Conservation (phyloP, 129 eudicot genomes). For the Chrysanthemum makinoi region DNA sequence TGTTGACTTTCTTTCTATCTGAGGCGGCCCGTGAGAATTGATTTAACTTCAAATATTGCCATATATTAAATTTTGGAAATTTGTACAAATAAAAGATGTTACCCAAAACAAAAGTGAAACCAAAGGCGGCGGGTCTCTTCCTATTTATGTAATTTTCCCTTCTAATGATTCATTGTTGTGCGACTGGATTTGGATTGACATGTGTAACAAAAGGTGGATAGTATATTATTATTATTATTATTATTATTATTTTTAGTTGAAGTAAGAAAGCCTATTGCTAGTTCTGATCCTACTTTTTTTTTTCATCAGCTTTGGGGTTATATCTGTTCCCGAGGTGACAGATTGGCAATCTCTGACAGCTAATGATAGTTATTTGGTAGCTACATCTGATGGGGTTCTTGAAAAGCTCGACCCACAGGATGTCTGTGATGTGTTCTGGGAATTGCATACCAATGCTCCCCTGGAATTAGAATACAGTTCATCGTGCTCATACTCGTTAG, state of each 20-base stretch:
- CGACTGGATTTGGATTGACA: background rate
- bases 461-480: slow-evolving; percentile 43
- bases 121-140: background rate
- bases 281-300: slow-evolving; percentile 24
- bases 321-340: slow-evolving; percentile 82
- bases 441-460: slow-evolving; percentile 44
- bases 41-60: too few species aligned
- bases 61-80: too few species aligned
- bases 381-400: slow-evolving; percentile 88
- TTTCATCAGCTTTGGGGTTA: slow-evolving; percentile 79
- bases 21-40: too few species aligned
- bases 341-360: slow-evolving; percentile 71
- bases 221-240: background rate
- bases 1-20: background rate
- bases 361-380: slow-evolving; percentile 85
- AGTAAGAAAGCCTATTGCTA: slow-evolving; percentile 20
- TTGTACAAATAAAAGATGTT: background rate
- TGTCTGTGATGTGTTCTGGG: slow-evolving; percentile 85
- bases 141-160: background rate
- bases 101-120: background rate
- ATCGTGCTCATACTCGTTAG: slow-evolving; percentile 69
- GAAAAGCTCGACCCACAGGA: slow-evolving; percentile 78
- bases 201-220: background rate
- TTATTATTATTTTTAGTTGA: background rate
- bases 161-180: background rate